Conservation (phyloP, 108 stramenopile genomes). For the Stephanodiscus minutulus region DNA sequence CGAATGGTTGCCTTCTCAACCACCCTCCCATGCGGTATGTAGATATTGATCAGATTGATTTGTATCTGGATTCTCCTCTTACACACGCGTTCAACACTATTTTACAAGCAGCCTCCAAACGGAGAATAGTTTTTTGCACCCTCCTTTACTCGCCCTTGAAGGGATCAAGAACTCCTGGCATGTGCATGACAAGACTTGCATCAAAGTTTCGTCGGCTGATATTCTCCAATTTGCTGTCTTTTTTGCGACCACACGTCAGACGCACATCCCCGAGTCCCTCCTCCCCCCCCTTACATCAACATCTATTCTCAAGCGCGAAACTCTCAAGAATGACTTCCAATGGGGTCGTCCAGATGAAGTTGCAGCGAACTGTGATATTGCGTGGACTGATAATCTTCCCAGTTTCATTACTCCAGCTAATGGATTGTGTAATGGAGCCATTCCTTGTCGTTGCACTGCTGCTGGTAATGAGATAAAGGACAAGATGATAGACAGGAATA, state of each 20-base stretch:
- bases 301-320: background rate
- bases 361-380: background rate
- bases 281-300: background rate
- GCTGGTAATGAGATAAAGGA: constrained; percentile 7
- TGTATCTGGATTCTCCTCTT: no score
- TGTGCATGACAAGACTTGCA: background rate
- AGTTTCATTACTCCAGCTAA: background rate
- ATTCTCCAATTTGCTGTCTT: constrained; percentile 11
- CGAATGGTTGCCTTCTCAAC: constrained; percentile 17
- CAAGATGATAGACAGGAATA: constrained; percentile 13
- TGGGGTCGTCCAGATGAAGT: constrained; percentile 15
- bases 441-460: background rate
- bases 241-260: constrained; percentile 1
- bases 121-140: background rate
- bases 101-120: background rate
- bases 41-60: no score
- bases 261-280: background rate
- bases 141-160: background rate
- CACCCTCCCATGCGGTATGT: constrained; percentile 13
- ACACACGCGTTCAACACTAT: background rate
- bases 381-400: constrained; percentile 13
- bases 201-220: constrained; percentile 10
- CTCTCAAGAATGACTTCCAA: background rate
- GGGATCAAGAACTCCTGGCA: constrained; percentile 3
- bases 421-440: background rate